Evolutionary conservation across 2,329 filamentous ascomycete species (phyloP).

Genomic region (Coleophoma cylindrospora): DNA sequence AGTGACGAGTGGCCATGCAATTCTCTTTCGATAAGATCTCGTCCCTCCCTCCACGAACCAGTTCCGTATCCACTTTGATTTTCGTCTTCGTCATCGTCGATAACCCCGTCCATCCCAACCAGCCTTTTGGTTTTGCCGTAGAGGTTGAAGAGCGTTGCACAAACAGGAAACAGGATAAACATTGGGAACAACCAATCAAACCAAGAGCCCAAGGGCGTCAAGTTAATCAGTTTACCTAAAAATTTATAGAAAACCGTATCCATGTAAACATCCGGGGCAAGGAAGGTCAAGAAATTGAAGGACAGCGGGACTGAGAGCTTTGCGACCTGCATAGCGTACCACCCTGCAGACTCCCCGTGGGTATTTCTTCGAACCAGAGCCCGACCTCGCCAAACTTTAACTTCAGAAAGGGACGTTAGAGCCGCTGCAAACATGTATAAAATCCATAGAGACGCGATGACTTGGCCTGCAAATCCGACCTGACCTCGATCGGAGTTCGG

Average conservation of each 20-base stretch:
- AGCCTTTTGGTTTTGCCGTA: constrained; percentile 79
- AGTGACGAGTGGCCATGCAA: constrained; percentile 58
- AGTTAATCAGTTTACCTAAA: constrained; percentile 74
- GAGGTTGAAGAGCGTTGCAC: constrained; percentile 81
- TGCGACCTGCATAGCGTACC: constrained; percentile 91
- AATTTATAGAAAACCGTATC: constrained; percentile 85
- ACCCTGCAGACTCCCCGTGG: constrained; percentile 87
- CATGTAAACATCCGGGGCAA: constrained; percentile 66
- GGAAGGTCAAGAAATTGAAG: constrained; percentile 94
- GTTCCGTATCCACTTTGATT: constrained; percentile 63
- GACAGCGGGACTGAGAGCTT: constrained; percentile 87
- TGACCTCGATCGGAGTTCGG: constrained; percentile 62
- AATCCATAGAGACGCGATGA: constrained; percentile 82
- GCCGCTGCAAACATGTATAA: constrained; percentile 94
- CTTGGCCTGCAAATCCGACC: constrained; percentile 81
- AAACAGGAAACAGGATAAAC: constrained; percentile 79
- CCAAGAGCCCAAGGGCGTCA: constrained; percentile 75
- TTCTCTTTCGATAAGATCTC: constrained; percentile 85
- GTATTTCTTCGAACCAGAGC: constrained; percentile 88
- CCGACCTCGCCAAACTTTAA: constrained; percentile 96
- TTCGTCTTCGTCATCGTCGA: constrained; percentile 69
- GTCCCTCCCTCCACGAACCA: constrained; percentile 86
- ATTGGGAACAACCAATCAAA: constrained; percentile 89
- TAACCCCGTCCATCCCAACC: constrained; percentile 67
- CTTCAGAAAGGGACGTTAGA: constrained; percentile 80